Base-by-base conservation (phyloP, 768 basidiomycete species). In the Kwoniella shandongensis region DNA sequence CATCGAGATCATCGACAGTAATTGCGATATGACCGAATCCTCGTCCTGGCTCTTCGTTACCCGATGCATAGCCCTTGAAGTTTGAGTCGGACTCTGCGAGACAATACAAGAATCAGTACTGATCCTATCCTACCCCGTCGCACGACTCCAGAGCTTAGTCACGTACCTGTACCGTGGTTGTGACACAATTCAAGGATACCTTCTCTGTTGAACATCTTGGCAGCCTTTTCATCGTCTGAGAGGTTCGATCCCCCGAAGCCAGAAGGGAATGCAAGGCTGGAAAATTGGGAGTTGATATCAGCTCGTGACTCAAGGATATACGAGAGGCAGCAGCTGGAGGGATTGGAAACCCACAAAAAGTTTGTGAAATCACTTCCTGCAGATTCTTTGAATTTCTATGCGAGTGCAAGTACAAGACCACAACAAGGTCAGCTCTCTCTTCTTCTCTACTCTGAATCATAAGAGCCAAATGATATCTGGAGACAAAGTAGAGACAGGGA, bases 21-120 rank as follows among this genome's bases (percentile, higher is more conserved):
- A 96, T 84, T 56, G 88, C 88, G 66, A 93, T 90, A 77, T 96
- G 93, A 0, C 92, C 91, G 70, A 91, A 93, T 10, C 79, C 84
- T 53, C 80, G 81, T 26, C 86, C 85, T 3, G 88, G 87, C 3
- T 93, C 91, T 3, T 83, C 74, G 78, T 99, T 99, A 1, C 94
- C 94, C 67, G 76, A 87, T 10, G 85, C 81, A 75, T 96, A 97
- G 32, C 90, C 92, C 66, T 84, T 75, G 80, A 92, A 92, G 61
- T 77, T 77, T 49, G 84, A 66, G 73, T 93, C 87, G 53, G 78
- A 79, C 79, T 98, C 94, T 54, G 90, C 89, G 13, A 32, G 32
- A 32, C 6, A 32, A 32, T 13, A 32, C 6, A 32, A 6, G 32
- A 32, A 13, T 13, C 32, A 32, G 6, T 13, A 6, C 32, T 32